Evolutionary conservation across 2,329 filamentous ascomycete species (phyloP).

Genomic region (Curvularia hawaiiensis): DNA sequence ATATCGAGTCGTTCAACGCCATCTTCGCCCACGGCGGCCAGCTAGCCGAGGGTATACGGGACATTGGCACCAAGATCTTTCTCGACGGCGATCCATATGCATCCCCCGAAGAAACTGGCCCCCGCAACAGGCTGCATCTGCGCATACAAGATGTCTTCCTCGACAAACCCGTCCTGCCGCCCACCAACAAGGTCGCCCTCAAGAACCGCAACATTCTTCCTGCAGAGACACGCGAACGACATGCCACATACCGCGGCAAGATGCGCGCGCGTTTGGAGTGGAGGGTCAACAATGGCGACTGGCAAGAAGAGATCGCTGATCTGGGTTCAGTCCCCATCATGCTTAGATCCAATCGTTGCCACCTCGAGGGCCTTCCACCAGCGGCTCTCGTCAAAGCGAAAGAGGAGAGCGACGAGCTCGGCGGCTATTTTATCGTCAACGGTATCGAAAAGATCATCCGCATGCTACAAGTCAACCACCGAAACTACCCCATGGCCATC

Average conservation of each 20-base stretch:
- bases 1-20: conserved; percentile 94
- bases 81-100: conserved; percentile 73
- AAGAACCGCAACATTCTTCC: conserved; percentile 86
- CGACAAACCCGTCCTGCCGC: conserved; percentile 79
- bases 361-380: conserved; percentile 85
- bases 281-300: conserved; percentile 83
- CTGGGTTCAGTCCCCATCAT: conserved; percentile 82
- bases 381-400: conserved; percentile 82
- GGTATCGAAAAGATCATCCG: conserved; percentile 44
- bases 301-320: conserved; percentile 81
- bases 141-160: conserved; percentile 81
- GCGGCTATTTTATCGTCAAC: conserved; percentile 97
- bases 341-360: conserved; percentile 80
- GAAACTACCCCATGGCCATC: conserved; percentile 96
- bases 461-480: conserved; percentile 60
- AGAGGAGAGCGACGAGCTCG: conserved; percentile 94
- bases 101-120: conserved; percentile 60
- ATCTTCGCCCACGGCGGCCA: conserved; percentile 77
- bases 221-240: conserved; percentile 91
- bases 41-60: conserved; percentile 75
- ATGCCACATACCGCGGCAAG: conserved; percentile 87
- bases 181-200: conserved; percentile 79
- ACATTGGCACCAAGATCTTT: conserved; percentile 89
- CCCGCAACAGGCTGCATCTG: conserved; percentile 77
- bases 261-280: conserved; percentile 84